phyloP scores from a whole-genome alignment of 1,284 basidiomycete genomes.

The Mycena sp. region DNA sequence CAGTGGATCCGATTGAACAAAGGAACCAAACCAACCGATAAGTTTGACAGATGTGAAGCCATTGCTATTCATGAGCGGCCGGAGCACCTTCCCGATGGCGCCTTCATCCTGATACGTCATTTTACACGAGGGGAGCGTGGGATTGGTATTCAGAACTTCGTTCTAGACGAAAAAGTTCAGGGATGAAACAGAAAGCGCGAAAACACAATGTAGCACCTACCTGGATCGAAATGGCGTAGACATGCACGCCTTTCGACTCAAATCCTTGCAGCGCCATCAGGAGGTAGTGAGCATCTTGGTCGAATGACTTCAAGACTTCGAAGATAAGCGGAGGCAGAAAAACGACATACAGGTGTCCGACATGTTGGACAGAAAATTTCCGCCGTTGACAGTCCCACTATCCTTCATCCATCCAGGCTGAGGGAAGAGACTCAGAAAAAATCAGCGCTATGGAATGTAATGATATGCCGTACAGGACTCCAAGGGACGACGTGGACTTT shows the following conservation, averaged over 20 bases:
- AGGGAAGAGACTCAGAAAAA: neutral
- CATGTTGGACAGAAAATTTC: neutral
- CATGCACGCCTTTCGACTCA: slow-evolving; percentile 52
- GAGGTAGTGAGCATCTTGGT: slow-evolving; percentile 58
- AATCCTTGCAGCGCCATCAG: slow-evolving; percentile 63
- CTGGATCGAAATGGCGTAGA: slow-evolving; percentile 63
- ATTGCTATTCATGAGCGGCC: slow-evolving; percentile 57
- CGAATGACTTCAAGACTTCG: neutral
- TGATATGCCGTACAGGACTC: slow-evolving; percentile 16
- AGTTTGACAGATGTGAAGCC: slow-evolving; percentile 57
- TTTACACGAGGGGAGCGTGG: slow-evolving; percentile 55
- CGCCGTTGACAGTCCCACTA: neutral
- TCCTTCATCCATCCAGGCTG: slow-evolving; percentile 19
- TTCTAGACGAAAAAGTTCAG: too few relatives aligned
- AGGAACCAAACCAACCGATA: slow-evolving; percentile 45
- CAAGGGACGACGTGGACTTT: slow-evolving; percentile 9
- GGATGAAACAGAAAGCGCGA: too few relatives aligned
- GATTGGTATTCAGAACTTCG: slow-evolving; percentile 40
- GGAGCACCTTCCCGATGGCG: slow-evolving; percentile 53
- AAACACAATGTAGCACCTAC: too few relatives aligned
- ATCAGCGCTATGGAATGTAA: neutral
- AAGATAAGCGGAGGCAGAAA: neutral
- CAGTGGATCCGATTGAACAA: slow-evolving; percentile 5
- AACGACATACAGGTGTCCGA: neutral
- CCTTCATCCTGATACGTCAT: slow-evolving; percentile 46